A percentile compares a stretch with the other conserved stretches of the same genome.
Conservation (phyloP, 2,329 filamentous ascomycete genomes). For the Teratosphaeria zuluensis region DNA sequence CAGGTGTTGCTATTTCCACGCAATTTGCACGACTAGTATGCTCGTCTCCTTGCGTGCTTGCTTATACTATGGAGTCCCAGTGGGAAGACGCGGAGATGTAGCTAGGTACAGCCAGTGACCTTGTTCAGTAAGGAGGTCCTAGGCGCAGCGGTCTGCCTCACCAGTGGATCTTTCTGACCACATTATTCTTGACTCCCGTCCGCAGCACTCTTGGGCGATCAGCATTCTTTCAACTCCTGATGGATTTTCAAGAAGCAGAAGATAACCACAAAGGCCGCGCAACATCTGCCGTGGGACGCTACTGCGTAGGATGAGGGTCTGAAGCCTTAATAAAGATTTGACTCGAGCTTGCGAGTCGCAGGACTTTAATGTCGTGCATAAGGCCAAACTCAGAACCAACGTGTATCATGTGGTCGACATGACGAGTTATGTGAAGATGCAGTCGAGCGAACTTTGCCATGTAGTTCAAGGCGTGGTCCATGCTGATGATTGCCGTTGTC, state of each 20-base stretch:
- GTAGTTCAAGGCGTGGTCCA: background rate
- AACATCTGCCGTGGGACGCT: too few species aligned
- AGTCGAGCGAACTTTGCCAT: background rate
- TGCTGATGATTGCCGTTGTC: background rate
- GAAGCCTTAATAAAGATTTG: too few species aligned
- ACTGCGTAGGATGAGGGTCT: too few species aligned
- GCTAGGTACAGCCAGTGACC: background rate
- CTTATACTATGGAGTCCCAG: background rate
- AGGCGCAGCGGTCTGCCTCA: background rate
- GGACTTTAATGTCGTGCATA: background rate
- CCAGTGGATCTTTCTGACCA: background rate
- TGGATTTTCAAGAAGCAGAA: too few species aligned
- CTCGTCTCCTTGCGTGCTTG: background rate
- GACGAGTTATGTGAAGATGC: background rate
- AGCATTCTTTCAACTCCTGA: background rate
- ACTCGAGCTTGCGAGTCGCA: too few species aligned
- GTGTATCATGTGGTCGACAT: too few species aligned
- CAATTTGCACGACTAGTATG: background rate
- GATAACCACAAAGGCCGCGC: too few species aligned
- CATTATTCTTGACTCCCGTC: background rate
- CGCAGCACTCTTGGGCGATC: background rate
- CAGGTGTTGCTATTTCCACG: too few species aligned
- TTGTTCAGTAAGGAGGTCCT: background rate
- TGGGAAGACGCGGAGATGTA: background rate
- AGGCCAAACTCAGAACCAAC: background rate